Evolutionary conservation across 1,139 yeast species (phyloP), one percentile per base, ranked within the genome.

Genomic region (Yamadazyma trypodendri): DNA sequence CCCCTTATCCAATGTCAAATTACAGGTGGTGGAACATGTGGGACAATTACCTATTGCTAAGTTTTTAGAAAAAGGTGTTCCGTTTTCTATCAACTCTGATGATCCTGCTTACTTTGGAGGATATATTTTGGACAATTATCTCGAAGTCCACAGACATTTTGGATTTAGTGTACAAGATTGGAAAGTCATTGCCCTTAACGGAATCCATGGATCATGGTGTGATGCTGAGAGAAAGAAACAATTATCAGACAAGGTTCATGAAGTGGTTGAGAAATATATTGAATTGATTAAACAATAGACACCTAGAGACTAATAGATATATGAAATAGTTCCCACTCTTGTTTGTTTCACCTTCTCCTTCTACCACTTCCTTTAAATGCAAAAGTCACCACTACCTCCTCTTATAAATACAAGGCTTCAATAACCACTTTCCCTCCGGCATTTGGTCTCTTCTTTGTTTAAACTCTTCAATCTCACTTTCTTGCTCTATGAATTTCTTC

Each of bases 331-430:
- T n/a, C n/a, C n/a, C n/a, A n/a, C n/a, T n/a, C n/a, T n/a, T n/a
- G n/a, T n/a, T n/a, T n/a, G n/a, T n/a, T n/a, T n/a, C n/a, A n/a
- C n/a, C n/a, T n/a, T n/a, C n/a, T n/a, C n/a, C n/a, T n/a, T n/a
- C n/a, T n/a, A n/a, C n/a, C n/a, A n/a, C n/a, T n/a, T n/a, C n/a
- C n/a, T n/a, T n/a, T n/a, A n/a, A n/a, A n/a, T n/a, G n/a, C n/a
- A n/a, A n/a, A n/a, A n/a, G n/a, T n/a, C n/a, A n/a, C n/a, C n/a
- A n/a, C n/a, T 63, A 92, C 51, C 98, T 77, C 64, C 96, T 78
- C 60, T 92, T 92, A 63, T 92, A 92, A 43, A 92, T 86, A 65
- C 98, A 92, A 5, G 99, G 98, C 59, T 90, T 92, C 48, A 92
- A 71, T 40, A 89, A 67, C 95, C 96, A 88, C 52, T 84, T 77